Conservation (phyloP, 257 asterid genomes). For the Eustoma russellianum region DNA sequence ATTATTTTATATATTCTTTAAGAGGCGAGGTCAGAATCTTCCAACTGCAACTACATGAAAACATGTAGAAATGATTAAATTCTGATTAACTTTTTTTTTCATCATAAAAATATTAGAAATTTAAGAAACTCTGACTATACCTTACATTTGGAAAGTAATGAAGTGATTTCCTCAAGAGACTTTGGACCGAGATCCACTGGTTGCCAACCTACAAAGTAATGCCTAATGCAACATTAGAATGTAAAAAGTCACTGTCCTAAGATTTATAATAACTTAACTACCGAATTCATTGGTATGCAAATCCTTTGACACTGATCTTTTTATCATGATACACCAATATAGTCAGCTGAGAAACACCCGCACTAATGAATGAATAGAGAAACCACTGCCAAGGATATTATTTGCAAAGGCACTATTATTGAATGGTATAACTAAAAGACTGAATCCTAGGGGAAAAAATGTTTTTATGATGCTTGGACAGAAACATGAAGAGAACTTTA, state of each 20-base stretch:
- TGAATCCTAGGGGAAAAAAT: no score
- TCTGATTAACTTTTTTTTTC: no score
- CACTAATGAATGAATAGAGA: no score
- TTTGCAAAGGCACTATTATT: background rate
- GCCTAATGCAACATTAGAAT: background rate
- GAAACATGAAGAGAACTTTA: slow-evolving; percentile 19
- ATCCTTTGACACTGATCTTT: no score
- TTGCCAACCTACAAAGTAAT: slow-evolving; percentile 52
- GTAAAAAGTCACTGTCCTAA: background rate
- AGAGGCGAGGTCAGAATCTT: background rate
- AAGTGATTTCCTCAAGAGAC: slow-evolving; percentile 53
- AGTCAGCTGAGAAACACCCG: background rate
- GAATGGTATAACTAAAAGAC: background rate
- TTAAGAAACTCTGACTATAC: slow-evolving; percentile 16
- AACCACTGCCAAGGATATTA: background rate
- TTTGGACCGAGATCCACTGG: slow-evolving; percentile 85
- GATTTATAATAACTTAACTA: no score
- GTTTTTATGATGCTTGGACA: background rate
- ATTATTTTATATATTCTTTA: no score
- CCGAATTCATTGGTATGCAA: background rate
- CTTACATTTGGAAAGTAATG: slow-evolving; percentile 56
- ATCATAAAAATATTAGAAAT: no score
- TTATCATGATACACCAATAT: no score
- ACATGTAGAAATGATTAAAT: background rate
- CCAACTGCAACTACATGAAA: background rate